A percentile compares a stretch with the other conserved stretches of the same genome.
phyloP scores from a whole-genome alignment of 306 rosid species.

The Sesbania bispinosa region DNA sequence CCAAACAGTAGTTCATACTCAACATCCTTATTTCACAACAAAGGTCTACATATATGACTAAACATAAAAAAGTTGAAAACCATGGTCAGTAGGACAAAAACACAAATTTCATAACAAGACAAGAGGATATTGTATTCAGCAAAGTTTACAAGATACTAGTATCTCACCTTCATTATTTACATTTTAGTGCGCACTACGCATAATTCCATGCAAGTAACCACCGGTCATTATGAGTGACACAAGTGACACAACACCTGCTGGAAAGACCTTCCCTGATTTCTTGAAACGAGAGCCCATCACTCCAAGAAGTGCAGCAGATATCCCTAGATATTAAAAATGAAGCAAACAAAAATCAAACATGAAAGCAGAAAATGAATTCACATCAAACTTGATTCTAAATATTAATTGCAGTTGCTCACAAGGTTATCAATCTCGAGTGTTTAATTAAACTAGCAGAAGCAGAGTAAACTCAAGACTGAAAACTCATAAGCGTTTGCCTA shows the following conservation, averaged over 20 bases:
- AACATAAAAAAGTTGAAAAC: too few relatives aligned
- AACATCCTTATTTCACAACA: constrained; percentile 24
- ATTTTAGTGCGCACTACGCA: constrained; percentile 70
- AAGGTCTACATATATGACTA: too few relatives aligned
- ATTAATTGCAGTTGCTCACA: too few relatives aligned
- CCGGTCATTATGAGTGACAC: constrained; percentile 86
- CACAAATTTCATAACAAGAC: constrained; percentile 8
- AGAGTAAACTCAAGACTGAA: background rate
- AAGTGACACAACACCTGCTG: constrained; percentile 93
- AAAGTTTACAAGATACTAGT: constrained; percentile 31
- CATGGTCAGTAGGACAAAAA: constrained; percentile 14
- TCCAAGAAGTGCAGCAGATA: constrained; percentile 83
- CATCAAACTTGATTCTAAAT: background rate
- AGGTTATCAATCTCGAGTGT: too few relatives aligned
- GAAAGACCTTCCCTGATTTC: constrained; percentile 91
- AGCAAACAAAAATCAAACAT: background rate
- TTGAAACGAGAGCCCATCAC: constrained; percentile 97
- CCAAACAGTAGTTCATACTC: background rate
- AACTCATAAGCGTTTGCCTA: background rate
- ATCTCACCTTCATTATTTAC: constrained; percentile 15
- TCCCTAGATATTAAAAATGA: constrained; percentile 43
- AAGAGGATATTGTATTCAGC: constrained; percentile 9
- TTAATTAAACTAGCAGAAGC: too few relatives aligned
- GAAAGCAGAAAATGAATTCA: constrained; percentile 6
- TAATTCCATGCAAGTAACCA: constrained; percentile 93